A percentile compares a stretch with the other conserved stretches of the same genome.
These are phyloP conservation scores for Leccinum pellstonianum DNA, from an alignment of 768 basidiomycete species.

Conservation along the genomic window DNA sequence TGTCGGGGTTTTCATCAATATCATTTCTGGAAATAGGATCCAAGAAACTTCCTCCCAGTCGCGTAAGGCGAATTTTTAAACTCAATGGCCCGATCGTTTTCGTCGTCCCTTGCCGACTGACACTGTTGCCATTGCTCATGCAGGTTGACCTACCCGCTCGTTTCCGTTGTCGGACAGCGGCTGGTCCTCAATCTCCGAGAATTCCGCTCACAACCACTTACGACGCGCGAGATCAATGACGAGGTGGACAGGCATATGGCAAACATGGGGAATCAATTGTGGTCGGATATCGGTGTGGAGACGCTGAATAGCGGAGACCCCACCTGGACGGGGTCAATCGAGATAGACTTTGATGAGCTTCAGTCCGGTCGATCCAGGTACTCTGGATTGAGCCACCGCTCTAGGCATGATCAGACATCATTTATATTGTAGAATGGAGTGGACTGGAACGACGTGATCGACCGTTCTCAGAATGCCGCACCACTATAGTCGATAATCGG, in stretches of 20 bases:
- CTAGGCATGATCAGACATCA: too few relatives aligned
- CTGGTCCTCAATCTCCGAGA: conserved; percentile 21
- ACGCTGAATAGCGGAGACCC: background rate
- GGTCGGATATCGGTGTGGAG: background rate
- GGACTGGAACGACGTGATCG: too few relatives aligned
- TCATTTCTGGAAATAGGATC: conserved; percentile 9
- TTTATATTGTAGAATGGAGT: too few relatives aligned
- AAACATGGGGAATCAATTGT: background rate
- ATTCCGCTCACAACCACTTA: conserved; percentile 1
- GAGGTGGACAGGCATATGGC: conserved; percentile 6
- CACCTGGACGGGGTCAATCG: background rate
- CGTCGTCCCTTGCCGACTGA: background rate
- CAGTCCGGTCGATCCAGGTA: background rate
- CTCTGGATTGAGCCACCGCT: background rate
- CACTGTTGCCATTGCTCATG: background rate
- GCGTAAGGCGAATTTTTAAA: background rate
- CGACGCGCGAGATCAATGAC: conserved; percentile 7
- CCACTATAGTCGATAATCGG: too few relatives aligned
- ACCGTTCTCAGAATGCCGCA: background rate
- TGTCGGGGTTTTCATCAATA: background rate
- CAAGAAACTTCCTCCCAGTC: conserved; percentile 9
- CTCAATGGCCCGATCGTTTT: background rate
- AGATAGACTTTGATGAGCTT: background rate
- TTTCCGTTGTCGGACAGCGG: conserved; percentile 19
- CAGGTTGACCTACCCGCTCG: conserved; percentile 17